Base-by-base conservation (phyloP, 2,329 filamentous ascomycete genomes). In the Ascochyta clinopodiicola region DNA sequence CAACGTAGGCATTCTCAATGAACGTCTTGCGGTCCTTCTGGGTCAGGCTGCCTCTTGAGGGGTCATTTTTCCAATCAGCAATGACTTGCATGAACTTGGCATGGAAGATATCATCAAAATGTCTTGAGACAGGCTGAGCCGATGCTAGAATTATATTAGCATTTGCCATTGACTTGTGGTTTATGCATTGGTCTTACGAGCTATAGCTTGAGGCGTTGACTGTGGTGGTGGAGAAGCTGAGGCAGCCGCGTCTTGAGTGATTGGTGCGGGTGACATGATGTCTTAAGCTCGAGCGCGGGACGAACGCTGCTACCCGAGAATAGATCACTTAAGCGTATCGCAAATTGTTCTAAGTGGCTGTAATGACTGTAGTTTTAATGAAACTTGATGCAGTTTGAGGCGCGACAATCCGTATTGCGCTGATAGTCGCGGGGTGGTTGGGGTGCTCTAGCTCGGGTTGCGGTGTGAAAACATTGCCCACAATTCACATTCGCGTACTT, bases 381-480 rank as follows among this genome's bases (percentile, higher is more conserved):
- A n/a, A 58, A 51, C 37, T 48, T 42, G 70, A 68, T 71, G 69
- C 44, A 32, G 29, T 60, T 64, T 62, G 62, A 47, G 61, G 43
- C 50, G 64, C 51, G 52, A 56, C 27, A 49, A 45, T 59, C 34
- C 44, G 38, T 48, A 47, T 57, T 56, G 54, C 39, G 53, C 50
- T 44, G 59, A 50, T 52, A 49, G 59, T 39, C 46, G 67, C 45
- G 59, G 55, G 62, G 63, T 68, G 66, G 63, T 66, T 63, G 63
- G 60, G 59, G 53, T 55, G 57, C 51, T 62, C 47, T 59, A 62
- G 59, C 54, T 67, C 56, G 62, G 71, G 68, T 61, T 68, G 60
- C 60, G 62, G 70, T 61, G 64, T 67, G 68, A 74, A 73, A 73
- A 68, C 71, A 75, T 75, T 73, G 71, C 73, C 53, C 72, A 67